These are phyloP conservation scores for Tetracladium maxilliforme DNA, from an alignment of 2,329 filamentous ascomycete genomes.

Conservation along the genomic window DNA sequence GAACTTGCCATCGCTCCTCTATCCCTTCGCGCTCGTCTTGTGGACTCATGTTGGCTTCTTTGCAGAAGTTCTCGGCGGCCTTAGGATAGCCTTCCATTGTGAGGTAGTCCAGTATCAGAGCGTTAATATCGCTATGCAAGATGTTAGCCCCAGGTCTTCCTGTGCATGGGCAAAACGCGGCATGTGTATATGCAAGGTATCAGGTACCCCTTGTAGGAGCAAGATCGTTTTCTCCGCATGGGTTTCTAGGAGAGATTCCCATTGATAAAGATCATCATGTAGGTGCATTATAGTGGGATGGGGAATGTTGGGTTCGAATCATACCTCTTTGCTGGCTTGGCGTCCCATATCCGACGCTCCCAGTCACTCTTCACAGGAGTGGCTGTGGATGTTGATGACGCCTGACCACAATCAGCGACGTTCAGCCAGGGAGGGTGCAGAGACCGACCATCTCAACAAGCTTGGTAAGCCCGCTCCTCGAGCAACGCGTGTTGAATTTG, in stretches of 20 bases:
- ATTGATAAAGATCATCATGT: conserved; percentile 75
- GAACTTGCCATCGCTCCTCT: conserved; percentile 65
- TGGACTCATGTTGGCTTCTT: conserved; percentile 75
- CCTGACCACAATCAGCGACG: too few species aligned
- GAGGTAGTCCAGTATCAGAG: conserved; percentile 89
- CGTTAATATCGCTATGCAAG: conserved; percentile 72
- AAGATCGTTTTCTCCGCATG: conserved; percentile 80
- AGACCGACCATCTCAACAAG: too few species aligned
- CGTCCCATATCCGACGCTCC: conserved; percentile 66
- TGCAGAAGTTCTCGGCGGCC: conserved; percentile 84
- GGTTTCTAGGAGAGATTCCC: conserved; percentile 99
- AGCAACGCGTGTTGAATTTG: too few species aligned
- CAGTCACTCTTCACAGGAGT: conserved; percentile 62
- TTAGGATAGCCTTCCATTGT: conserved; percentile 90
- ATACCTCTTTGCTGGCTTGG: conserved; percentile 84
- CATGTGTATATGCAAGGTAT: not conserved
- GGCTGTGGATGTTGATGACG: conserved; percentile 55
- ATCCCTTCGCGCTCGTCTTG: conserved; percentile 62
- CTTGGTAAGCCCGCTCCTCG: too few species aligned
- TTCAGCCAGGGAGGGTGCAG: too few species aligned
- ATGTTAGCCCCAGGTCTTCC: not conserved
- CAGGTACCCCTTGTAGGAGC: not conserved
- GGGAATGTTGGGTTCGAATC: too few species aligned
- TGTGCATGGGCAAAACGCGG: not conserved
- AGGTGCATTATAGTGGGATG: too few species aligned